Conservation (phyloP, 2,329 filamentous ascomycete genomes). For the Aureobasidium pullulans region DNA sequence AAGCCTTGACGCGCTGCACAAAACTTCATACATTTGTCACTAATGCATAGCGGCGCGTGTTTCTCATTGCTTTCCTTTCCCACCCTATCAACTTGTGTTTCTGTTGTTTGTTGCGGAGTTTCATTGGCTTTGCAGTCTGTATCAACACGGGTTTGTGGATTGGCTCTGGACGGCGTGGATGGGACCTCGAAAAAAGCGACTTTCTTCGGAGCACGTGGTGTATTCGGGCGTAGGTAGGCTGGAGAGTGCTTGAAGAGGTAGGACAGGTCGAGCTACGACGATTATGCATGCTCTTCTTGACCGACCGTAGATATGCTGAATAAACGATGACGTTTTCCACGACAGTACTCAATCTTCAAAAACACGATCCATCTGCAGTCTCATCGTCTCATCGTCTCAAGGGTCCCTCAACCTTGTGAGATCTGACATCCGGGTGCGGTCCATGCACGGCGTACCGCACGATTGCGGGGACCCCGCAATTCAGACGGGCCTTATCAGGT, state of each 20-base stretch:
- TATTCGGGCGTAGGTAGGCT: not conserved
- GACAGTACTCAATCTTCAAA: not conserved
- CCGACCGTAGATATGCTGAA: constrained; percentile 1
- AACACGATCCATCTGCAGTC: not conserved
- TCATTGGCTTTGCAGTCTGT: constrained; percentile 11
- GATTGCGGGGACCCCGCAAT: not conserved
- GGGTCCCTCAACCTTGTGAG: no score
- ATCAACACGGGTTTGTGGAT: constrained; percentile 3
- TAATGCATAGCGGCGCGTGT: constrained; percentile 15
- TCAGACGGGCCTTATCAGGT: not conserved
- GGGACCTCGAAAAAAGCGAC: not conserved
- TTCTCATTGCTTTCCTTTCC: constrained; percentile 7
- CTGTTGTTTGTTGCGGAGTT: constrained; percentile 14
- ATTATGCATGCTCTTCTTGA: not conserved
- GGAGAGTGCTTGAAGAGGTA: not conserved
- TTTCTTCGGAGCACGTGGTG: constrained; percentile 8
- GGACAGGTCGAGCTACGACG: not conserved
- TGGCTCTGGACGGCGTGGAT: constrained; percentile 1
- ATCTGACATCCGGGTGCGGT: no score
- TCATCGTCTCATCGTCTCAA: not conserved
- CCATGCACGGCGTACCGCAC: not conserved
- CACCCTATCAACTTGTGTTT: constrained; percentile 1
- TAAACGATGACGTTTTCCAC: not conserved
- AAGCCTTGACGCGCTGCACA: not conserved
- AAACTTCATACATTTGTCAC: constrained; percentile 11